phyloP scores from a whole-genome alignment of 805 yeast species.

The Isabelozyma gotoi region DNA sequence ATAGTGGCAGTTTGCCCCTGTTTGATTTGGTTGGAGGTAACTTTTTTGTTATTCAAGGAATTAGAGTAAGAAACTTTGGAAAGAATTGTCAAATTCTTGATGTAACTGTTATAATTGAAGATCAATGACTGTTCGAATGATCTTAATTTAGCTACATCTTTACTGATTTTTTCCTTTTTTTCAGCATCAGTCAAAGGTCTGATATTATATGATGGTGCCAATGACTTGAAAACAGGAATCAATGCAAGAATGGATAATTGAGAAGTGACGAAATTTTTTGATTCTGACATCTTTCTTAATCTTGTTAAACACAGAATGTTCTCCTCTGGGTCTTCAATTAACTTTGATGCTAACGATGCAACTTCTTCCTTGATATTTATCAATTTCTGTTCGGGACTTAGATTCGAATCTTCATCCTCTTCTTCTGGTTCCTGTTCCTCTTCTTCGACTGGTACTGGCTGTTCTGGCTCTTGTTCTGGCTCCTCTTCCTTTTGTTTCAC shows the following conservation, averaged over 20 bases:
- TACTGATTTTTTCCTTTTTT: constrained; percentile 76
- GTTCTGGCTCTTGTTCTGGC: constrained; percentile 12
- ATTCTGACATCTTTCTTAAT: constrained; percentile 66
- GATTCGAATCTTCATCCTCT: constrained; percentile 46
- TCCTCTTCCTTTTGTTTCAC: constrained; percentile 19
- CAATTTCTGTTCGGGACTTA: constrained; percentile 54
- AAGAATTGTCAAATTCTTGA: constrained; percentile 52
- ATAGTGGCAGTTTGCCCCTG: constrained; percentile 62
- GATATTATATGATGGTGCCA: constrained; percentile 86
- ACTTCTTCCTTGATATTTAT: constrained; percentile 74
- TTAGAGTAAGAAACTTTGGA: constrained; percentile 38
- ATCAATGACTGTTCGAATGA: constrained; percentile 79
- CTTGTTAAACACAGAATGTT: constrained; percentile 64
- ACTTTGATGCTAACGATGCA: constrained; percentile 73
- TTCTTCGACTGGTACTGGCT: constrained; percentile 13
- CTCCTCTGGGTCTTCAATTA: constrained; percentile 90
- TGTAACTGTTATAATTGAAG: constrained; percentile 62
- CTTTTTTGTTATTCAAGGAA: constrained; percentile 32
- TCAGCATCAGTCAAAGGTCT: constrained; percentile 82
- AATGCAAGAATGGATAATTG: constrained; percentile 76
- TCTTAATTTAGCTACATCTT: constrained; percentile 76
- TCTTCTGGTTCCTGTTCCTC: constrained; percentile 29
- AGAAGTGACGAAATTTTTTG: constrained; percentile 62
- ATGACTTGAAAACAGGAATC: constrained; percentile 78
- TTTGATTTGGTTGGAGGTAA: constrained; percentile 33